Base-by-base conservation (phyloP, 2,329 filamentous ascomycete species). In the Cordyceps javanica region DNA sequence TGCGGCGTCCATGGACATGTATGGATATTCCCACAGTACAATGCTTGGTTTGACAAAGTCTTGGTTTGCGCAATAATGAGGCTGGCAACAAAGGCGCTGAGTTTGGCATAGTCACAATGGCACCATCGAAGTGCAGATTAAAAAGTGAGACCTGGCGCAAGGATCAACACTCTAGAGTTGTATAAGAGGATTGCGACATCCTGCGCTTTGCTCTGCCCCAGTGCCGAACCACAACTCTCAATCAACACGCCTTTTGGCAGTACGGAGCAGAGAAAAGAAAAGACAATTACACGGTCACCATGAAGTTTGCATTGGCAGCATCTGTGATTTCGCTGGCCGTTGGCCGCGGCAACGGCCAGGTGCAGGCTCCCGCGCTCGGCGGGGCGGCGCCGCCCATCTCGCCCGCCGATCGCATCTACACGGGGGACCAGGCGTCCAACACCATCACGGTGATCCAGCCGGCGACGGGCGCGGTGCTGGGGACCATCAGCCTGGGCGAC, bases 391-490 rank as follows among this genome's bases (percentile, higher is more conserved):
- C 25, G 14, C 51, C 51, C 38, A 45, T 55, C 19, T 44, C 39
- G 7, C 13, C 5, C 21, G 19, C 51, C 13, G 51, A 55, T 30
- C 51, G 51, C 38, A 44, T 55, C 41, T 55, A 55, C 51, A 44
- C 51, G 10, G 51, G 51, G 39, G 51, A 55, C 41, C 51, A 55
- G 16, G 62, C 64, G 28, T 59, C 57, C 34, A 63, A 64, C 45
- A 87, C 78, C n/a, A 45, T 55, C 39, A 55, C 39, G 5, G 51
- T 55, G 19, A 45, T 55, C 19, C 34, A 55, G 30, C 51, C 51
- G 2, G 11, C 28, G 5, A 60, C 60, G 16, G 58, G 60, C n/a
- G 32, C 45, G 3, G 58, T 61, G 5, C 51, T 61, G 4, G 60
- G 60, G n/a, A 61, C 55, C 32, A 61, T 61, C 36, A 52, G 49